Conservation (phyloP, 1,284 basidiomycete genomes). For the Erythrobasidium hasegawianum region DNA sequence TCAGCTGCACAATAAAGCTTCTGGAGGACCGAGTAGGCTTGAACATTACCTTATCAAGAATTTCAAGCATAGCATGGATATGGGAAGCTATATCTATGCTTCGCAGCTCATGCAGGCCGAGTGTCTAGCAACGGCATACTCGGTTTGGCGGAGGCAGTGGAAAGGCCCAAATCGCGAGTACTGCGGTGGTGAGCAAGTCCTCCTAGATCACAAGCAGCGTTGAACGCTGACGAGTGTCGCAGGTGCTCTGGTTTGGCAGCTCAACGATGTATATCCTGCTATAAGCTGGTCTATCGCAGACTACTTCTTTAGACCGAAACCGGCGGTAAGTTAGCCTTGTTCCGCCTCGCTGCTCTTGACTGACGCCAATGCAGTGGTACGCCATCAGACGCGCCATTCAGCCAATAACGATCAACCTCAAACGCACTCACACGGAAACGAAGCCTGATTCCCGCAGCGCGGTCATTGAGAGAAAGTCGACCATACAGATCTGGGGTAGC, state of each 20-base stretch:
- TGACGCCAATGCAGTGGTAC: slow-evolving; percentile 24
- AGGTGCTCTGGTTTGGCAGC: slow-evolving; percentile 76
- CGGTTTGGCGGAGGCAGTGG: slow-evolving; percentile 22
- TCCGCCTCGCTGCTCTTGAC: too few relatives aligned
- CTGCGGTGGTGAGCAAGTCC: slow-evolving; percentile 50
- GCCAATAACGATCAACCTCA: slow-evolving; percentile 18
- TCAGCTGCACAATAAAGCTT: slow-evolving; percentile 77
- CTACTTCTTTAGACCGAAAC: slow-evolving; percentile 69
- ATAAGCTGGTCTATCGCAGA: slow-evolving; percentile 75
- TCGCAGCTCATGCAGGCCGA: slow-evolving; percentile 82
- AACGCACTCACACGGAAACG: not conserved
- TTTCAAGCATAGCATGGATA: slow-evolving; percentile 56
- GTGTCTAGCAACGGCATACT: slow-evolving; percentile 52
- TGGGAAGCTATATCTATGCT: slow-evolving; percentile 55
- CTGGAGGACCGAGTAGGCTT: slow-evolving; percentile 37
- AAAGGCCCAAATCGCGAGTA: slow-evolving; percentile 59
- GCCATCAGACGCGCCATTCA: slow-evolving; percentile 21
- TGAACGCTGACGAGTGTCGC: too few relatives aligned
- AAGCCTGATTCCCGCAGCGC: not conserved
- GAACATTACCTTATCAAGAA: slow-evolving; percentile 60
- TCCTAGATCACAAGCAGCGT: too few relatives aligned
- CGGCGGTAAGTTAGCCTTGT: slow-evolving; percentile 6
- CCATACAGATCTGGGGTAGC: not conserved
- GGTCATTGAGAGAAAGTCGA: not conserved
- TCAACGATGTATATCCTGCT: slow-evolving; percentile 77